Evolutionary conservation across 202 grass and related monocot genomes (phyloP), one percentile per base, ranked within the genome.

Genomic region (Elaeis oleifera): DNA sequence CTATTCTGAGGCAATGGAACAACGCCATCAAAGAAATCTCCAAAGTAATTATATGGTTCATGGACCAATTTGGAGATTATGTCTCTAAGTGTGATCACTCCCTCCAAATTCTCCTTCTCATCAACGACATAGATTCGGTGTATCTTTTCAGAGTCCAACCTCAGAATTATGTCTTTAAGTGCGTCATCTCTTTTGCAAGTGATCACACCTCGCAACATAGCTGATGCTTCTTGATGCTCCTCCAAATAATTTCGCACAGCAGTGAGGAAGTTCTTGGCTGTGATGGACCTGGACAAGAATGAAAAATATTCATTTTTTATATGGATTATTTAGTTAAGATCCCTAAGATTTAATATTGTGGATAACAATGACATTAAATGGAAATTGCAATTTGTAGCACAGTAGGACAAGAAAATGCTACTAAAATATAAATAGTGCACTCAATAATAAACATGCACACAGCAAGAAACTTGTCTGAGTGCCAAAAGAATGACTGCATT

Each of bases 51-150:
- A 51, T 51, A 80, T 1, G 94, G 94, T 52, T 99, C 94, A 26
- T 99, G 85, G 17, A 94, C 94, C 53, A 99, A 69, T 71, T 89
- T 99, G 72, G 94, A 99, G 68, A 99, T 99, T 55, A 99, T 94
- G 80, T 99, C 94, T 60, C 88, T 77, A 60, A 99, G 74, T 1
- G 94, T 99, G 65, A 99, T 89, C 25, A 99, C 82, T 1, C 94
- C 94, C 22, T 89, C 77, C 0, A 87, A 51, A 63, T 72, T 67
- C 18, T 82, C 85, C 39, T 84, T 50, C 61, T 78, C 82, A 36
- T 94, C 77, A 0, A 76, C 28, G 9, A 99, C 78, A 1, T 99
- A 99, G 71, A 99, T 84, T 60, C 88, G 59, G 67, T 94, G 89
- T 59, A 99, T 94, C 70, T 94, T 99, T 69, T 75, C 66, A 0